These are phyloP conservation scores for Trichoderma gamsii DNA, from an alignment of 495 filamentous ascomycete species.

Conservation along the genomic window DNA sequence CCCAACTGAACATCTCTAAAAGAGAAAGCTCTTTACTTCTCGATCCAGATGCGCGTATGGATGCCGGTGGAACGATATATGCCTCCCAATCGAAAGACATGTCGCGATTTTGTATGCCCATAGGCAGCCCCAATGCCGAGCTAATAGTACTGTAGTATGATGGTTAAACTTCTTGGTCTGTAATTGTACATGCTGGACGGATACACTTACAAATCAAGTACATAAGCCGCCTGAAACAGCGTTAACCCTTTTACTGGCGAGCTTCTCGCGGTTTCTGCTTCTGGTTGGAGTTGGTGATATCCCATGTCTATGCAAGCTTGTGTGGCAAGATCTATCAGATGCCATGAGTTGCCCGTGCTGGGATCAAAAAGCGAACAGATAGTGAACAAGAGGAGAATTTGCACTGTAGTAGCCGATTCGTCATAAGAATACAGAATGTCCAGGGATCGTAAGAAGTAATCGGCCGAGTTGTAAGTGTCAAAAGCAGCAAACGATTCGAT, in stretches of 20 bases:
- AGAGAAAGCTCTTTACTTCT: background rate
- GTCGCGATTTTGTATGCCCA: constrained; percentile 3
- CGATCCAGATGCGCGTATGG: background rate
- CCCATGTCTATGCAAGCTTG: constrained; percentile 6
- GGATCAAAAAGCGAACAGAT: constrained; percentile 5
- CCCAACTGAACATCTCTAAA: background rate
- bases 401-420: constrained; percentile 7
- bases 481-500: background rate
- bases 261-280: background rate
- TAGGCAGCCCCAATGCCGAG: background rate
- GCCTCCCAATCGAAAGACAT: background rate
- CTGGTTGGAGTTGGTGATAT: background rate
- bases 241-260: background rate
- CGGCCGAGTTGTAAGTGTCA: background rate
- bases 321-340: background rate
- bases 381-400: background rate
- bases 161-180: background rate
- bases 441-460: background rate
- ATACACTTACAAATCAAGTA: background rate
- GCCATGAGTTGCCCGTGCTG: background rate
- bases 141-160: background rate
- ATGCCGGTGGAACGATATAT: background rate
- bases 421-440: background rate
- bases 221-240: background rate
- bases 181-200: background rate